Percentiles rank a stretch among this genome's conserved stretches.
Conservation (phyloP, 176 grass and related monocot genomes). For the Oryza glumipatula region DNA sequence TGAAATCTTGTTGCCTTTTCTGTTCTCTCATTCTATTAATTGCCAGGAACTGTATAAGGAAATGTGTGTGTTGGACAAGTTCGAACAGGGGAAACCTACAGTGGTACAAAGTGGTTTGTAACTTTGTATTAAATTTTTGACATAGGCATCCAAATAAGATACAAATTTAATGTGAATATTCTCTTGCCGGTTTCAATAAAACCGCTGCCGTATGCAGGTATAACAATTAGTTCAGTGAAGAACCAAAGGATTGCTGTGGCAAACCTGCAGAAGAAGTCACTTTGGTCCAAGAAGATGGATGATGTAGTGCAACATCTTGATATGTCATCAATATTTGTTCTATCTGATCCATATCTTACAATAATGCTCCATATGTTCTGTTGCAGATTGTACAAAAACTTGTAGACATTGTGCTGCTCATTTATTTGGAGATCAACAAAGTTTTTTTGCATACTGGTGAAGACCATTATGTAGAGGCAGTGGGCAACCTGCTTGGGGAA, state of each 20-base stretch:
- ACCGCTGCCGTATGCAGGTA: too few relatives aligned
- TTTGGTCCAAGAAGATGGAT: conserved; percentile 62
- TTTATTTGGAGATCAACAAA: conserved; percentile 43
- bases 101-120: conserved; percentile 17
- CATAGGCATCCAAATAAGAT: too few relatives aligned
- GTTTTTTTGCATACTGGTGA: conserved; percentile 42
- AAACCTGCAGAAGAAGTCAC: conserved; percentile 56
- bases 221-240: neutral
- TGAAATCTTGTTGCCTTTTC: neutral
- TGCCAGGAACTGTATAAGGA: conserved; percentile 51
- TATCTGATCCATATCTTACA: neutral
- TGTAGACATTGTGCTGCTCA: conserved; percentile 40
- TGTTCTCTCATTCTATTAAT: conserved; percentile 10
- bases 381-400: conserved; percentile 59
- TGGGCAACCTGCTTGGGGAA: conserved; percentile 1
- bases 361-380: conserved; percentile 8
- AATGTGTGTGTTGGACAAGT: conserved; percentile 55
- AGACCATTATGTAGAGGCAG: conserved; percentile 6
- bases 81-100: conserved; percentile 33
- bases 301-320: conserved; percentile 37
- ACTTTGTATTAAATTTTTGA: neutral
- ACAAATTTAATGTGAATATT: too few relatives aligned
- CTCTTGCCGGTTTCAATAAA: too few relatives aligned
- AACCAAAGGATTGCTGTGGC: conserved; percentile 47
- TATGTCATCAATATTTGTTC: neutral